These are phyloP conservation scores for Colletotrichum scovillei DNA, from an alignment of 2,329 filamentous ascomycete genomes.

Conservation along the genomic window DNA sequence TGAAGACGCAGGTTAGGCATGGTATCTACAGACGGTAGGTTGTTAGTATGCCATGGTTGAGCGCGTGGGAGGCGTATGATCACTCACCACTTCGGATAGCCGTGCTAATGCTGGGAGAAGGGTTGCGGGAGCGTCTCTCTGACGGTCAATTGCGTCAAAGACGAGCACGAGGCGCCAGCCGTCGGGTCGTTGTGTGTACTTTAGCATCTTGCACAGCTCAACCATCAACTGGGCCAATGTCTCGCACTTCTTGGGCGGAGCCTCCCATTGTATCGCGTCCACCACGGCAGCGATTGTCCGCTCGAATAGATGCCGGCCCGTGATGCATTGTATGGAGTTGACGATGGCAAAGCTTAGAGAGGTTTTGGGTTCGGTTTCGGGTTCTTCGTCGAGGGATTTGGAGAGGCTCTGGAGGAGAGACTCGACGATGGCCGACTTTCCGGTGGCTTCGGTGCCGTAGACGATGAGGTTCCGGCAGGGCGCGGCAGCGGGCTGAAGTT, in stretches of 20 bases:
- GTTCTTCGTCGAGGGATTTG: constrained; percentile 44
- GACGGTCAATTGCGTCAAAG: constrained; percentile 87
- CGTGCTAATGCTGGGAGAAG: constrained; percentile 84
- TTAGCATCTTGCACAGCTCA: constrained; percentile 74
- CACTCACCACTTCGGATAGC: constrained; percentile 80
- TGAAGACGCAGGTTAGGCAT: constrained; percentile 79
- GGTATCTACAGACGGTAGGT: constrained; percentile 71
- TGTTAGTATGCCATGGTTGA: constrained; percentile 19
- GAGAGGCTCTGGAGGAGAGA: constrained; percentile 66
- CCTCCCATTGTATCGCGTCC: constrained; percentile 60
- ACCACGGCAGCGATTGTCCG: constrained; percentile 71
- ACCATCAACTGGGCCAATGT: constrained; percentile 81
- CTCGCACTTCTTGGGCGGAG: constrained; percentile 76
- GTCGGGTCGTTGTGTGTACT: constrained; percentile 50
- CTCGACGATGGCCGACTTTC: constrained; percentile 79
- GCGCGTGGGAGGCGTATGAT: constrained; percentile 22
- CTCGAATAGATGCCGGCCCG: constrained; percentile 81
- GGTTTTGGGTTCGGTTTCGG: constrained; percentile 52
- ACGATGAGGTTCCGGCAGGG: constrained; percentile 80
- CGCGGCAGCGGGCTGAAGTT: constrained; percentile 69
- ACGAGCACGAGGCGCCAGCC: constrained; percentile 80
- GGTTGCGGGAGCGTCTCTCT: constrained; percentile 83
- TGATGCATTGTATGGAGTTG: constrained; percentile 81
- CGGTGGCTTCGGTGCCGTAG: constrained; percentile 87
- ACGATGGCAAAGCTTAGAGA: constrained; percentile 70